These are phyloP conservation scores for Suillus clintonianus DNA, from an alignment of 768 basidiomycete species.

Conservation along the genomic window DNA sequence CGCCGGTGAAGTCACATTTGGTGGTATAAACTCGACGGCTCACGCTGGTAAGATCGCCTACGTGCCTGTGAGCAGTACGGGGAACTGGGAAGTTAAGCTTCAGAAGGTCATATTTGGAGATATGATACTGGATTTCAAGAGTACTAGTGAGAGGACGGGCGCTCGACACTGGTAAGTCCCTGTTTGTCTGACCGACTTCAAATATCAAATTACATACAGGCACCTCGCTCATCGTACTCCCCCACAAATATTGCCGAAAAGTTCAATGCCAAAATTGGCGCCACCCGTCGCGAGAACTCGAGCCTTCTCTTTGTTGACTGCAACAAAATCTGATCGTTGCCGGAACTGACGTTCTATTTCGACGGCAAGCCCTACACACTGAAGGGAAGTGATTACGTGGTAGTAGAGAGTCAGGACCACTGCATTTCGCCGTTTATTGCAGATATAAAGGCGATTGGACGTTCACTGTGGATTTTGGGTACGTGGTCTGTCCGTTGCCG, in stretches of 20 bases:
- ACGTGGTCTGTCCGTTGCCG: no score
- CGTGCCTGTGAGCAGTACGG: conserved; percentile 90
- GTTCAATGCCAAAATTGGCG: conserved; percentile 94
- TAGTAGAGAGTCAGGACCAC: no score
- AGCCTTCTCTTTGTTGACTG: conserved; percentile 78
- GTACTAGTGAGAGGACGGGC: conserved; percentile 80
- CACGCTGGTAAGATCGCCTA: conserved; percentile 83
- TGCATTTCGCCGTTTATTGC: no score
- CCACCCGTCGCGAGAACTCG: conserved; percentile 92
- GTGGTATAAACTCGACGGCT: conserved; percentile 83
- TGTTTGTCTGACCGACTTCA: neutral
- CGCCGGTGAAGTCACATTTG: conserved; percentile 89
- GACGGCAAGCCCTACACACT: conserved; percentile 77
- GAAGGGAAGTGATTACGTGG: conserved; percentile 65
- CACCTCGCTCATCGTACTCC: conserved; percentile 91
- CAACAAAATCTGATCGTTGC: conserved; percentile 74
- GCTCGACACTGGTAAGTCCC: conserved; percentile 73
- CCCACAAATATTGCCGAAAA: conserved; percentile 95
- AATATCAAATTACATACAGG: conserved; percentile 42
- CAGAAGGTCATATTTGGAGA: conserved; percentile 83
- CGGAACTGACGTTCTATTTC: conserved; percentile 84
- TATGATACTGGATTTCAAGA: conserved; percentile 79
- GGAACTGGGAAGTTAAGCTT: conserved; percentile 98
- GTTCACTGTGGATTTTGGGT: no score
- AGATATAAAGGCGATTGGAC: no score